A percentile compares a stretch with the other conserved stretches of the same genome.
Evolutionary conservation across 768 basidiomycete species (phyloP).

Genomic region (Termitomyces sp.): DNA sequence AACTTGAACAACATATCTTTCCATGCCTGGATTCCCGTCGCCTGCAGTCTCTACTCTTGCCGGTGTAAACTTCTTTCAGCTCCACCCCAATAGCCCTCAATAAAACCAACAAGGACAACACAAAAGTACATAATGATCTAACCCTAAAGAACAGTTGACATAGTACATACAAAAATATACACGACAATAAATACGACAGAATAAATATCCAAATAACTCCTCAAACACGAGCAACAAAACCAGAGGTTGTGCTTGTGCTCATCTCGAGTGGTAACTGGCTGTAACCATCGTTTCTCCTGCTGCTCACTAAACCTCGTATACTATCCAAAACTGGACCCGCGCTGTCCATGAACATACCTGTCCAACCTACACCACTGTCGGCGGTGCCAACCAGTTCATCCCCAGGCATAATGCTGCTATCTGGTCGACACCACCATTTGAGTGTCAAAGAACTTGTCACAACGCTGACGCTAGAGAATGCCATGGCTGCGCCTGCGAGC

Average conservation of each 20-base stretch:
- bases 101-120: no score
- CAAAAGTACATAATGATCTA: no score
- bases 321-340: constrained; percentile 34
- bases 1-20: no score
- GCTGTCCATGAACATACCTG: constrained; percentile 44
- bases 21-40: no score
- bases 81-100: no score
- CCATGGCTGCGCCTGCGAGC: constrained; percentile 99
- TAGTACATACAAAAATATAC: background rate
- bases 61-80: no score
- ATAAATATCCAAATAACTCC: constrained; percentile 3
- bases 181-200: background rate
- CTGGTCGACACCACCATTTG: constrained; percentile 77
- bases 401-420: constrained; percentile 64
- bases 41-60: no score
- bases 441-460: constrained; percentile 86
- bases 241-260: constrained; percentile 17
- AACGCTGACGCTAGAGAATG: constrained; percentile 93
- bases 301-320: constrained; percentile 35
- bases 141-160: background rate
- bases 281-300: constrained; percentile 48
- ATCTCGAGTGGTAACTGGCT: constrained; percentile 70
- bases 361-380: constrained; percentile 33
- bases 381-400: constrained; percentile 19
- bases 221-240: constrained; percentile 6